Conservation (phyloP, 1,139 yeast genomes). For the Schwanniomyces etchellsii region DNA sequence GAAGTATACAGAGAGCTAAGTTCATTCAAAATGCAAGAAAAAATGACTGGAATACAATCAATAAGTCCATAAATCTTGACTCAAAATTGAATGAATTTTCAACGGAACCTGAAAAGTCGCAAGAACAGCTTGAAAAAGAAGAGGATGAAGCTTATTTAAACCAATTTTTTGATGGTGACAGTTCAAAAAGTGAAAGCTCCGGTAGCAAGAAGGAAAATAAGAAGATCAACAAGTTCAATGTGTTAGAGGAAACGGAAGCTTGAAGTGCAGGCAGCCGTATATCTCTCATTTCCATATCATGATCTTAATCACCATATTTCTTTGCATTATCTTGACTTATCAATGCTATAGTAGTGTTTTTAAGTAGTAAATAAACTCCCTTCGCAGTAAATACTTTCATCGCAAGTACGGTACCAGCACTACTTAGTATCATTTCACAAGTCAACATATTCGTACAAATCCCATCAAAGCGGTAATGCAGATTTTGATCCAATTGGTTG, state of each 20-base stretch:
- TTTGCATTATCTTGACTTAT: no score
- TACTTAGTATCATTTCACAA: no score
- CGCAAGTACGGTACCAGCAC: no score
- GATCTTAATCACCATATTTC: no score
- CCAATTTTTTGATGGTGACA: conserved; percentile 17
- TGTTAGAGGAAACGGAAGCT: conserved; percentile 51
- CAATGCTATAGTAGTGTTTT: no score
- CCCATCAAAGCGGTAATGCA: no score
- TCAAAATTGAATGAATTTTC: conserved; percentile 17
- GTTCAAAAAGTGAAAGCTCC: conserved; percentile 9
- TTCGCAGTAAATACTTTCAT: no score
- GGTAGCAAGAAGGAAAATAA: conserved; percentile 17
- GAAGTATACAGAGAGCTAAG: conserved; percentile 58
- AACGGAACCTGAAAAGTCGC: conserved; percentile 4
- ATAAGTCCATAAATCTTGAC: conserved; percentile 35
- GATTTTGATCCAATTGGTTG: no score
- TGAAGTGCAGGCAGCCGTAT: conserved; percentile 11
- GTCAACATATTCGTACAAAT: no score
- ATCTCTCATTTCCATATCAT: no score
- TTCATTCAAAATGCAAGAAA: conserved; percentile 59
- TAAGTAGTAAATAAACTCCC: no score
- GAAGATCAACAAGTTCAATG: conserved; percentile 35
- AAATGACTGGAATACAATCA: conserved; percentile 69
- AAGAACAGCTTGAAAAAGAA: conserved; percentile 16
- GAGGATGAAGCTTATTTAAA: conserved; percentile 34